Evolutionary conservation across 306 rosid species (phyloP), one percentile per base, ranked within the genome.

Genomic region (Fragaria iinumae): DNA sequence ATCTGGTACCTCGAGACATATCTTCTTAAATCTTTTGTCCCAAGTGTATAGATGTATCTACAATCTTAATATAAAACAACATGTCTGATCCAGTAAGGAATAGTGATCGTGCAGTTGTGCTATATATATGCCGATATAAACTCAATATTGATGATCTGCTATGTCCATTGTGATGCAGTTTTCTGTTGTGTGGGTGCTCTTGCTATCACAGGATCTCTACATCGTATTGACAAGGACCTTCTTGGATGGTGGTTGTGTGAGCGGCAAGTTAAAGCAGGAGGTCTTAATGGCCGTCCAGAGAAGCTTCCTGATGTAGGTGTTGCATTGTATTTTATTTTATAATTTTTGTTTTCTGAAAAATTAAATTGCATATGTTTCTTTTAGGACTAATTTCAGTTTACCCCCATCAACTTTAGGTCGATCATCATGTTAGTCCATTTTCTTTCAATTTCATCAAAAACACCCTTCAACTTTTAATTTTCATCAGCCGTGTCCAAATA

Each of bases 191-290:
- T 92, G 72, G 97, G 89, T 65, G 97, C 97, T 77, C 97, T 92
- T 83, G 96, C 99, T 60, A 56, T 95, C 32, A 90, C 84, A n/a
- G 91, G 99, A 16, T 90, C 97, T 11, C 83, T 95, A 73, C 91
- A 92, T 81, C 92, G 83, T 76, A 43, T 92, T 72, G 92, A 95
- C 86, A 95, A 85, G 85, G 97, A 90, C 87, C 87, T 95, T 77
- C 92, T 88, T 34, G 97, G 97, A 18, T 89, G 99, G 99, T 95
- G 97, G 96, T 82, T 95, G 67, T 90, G 99, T 8, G 99, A 95
- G 87, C 86, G 97, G 38, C 97, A 92, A 87, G 97, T 89, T 39
- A 89, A 95, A 78, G 84, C 88, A 64, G 97, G 99, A 86, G 99
- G 93, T 83, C 88, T 95, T 77, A 95, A 89, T 74, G 93, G 97